phyloP scores from a whole-genome alignment of 2,329 filamentous ascomycete species.

The Cladophialophora immunda region DNA sequence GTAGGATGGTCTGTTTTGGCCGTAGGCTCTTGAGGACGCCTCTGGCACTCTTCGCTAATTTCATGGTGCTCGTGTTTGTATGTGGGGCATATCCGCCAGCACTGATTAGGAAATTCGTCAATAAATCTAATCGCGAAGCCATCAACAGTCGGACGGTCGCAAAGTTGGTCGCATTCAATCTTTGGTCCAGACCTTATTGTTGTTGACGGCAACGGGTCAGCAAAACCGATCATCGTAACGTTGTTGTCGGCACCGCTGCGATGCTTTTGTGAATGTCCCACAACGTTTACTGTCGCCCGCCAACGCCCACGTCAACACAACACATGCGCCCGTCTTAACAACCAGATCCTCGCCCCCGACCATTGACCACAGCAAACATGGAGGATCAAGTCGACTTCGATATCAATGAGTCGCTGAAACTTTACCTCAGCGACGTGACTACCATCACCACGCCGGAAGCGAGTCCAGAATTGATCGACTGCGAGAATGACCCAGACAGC shows the following conservation, averaged over 20 bases:
- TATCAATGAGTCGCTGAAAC: constrained; percentile 94
- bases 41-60: constrained; percentile 32
- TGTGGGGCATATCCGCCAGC: constrained; percentile 18
- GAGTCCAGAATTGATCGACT: constrained; percentile 82
- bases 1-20: constrained; percentile 28
- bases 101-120: constrained; percentile 30
- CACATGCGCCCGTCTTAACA: not conserved
- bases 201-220: not conserved
- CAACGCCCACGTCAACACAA: constrained; percentile 3
- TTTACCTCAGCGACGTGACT: constrained; percentile 92
- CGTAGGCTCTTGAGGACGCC: constrained; percentile 31
- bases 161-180: constrained; percentile 15
- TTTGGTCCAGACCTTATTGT: not conserved
- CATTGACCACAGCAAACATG: constrained; percentile 55
- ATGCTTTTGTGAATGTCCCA: constrained; percentile 8
- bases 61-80: constrained; percentile 32
- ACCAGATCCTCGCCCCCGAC: not conserved
- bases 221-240: not conserved
- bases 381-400: constrained; percentile 79
- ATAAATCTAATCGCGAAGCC: constrained; percentile 19
- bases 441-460: constrained; percentile 87
- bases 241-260: not conserved
- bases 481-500: constrained; percentile 88
- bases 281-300: not conserved
- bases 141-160: constrained; percentile 5